A percentile compares a stretch with the other conserved stretches of the same genome.
These are phyloP conservation scores for Gynostemma pentaphyllum DNA, from an alignment of 306 rosid genomes.

Conservation along the genomic window DNA sequence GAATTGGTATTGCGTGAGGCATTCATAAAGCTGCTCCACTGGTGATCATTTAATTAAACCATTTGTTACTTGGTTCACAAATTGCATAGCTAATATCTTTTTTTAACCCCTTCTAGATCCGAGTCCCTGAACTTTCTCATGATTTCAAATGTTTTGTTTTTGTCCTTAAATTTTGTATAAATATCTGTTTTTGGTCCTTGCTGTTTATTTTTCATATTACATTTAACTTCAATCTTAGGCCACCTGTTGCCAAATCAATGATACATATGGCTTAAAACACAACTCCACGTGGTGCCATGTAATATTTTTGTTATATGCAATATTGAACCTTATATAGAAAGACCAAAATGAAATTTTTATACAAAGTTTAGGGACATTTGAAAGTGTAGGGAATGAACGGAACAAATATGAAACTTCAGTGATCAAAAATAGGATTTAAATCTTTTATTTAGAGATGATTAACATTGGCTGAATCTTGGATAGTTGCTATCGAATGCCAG, in stretches of 20 bases:
- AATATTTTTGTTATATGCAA: neutral
- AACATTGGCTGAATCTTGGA: neutral
- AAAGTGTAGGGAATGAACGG: too few relatives aligned
- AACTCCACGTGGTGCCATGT: neutral
- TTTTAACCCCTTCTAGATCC: too few relatives aligned
- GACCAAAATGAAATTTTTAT: neutral
- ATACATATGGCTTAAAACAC: neutral
- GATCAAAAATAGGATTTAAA: too few relatives aligned
- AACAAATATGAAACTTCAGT: too few relatives aligned
- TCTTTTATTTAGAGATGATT: neutral
- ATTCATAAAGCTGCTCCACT: constrained; percentile 94
- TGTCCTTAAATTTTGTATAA: too few relatives aligned
- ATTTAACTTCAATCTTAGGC: neutral
- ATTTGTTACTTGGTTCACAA: constrained; percentile 49
- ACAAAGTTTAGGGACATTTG: too few relatives aligned
- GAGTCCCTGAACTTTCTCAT: too few relatives aligned
- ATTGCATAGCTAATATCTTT: neutral
- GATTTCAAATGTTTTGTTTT: too few relatives aligned
- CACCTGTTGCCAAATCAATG: neutral
- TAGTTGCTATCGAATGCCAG: constrained; percentile 53
- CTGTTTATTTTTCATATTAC: neutral
- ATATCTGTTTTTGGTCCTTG: too few relatives aligned
- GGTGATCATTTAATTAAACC: constrained; percentile 83
- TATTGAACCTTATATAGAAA: neutral
- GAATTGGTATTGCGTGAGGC: constrained; percentile 60